Base-by-base conservation (phyloP, 2,329 filamentous ascomycete species). In the Aspergillus arachidicola region DNA sequence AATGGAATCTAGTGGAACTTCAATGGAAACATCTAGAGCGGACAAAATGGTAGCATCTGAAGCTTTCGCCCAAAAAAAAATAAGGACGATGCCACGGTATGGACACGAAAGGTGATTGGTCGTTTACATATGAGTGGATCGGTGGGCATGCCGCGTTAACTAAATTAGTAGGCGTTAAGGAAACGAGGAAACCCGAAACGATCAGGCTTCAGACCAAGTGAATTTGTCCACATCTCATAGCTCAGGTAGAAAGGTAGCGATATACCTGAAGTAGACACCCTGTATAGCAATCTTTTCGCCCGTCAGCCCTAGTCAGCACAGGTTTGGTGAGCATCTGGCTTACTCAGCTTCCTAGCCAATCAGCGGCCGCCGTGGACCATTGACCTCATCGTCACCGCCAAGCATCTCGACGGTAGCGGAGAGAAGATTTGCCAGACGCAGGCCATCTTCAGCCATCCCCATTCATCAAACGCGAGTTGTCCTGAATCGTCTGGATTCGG, bases 341-440 rank as follows among this genome's bases (percentile, higher is more conserved):
- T 69, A 73, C 54, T 72, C 65, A 72, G 54, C 64, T 14, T 4
- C 5, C 16, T 26, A 21, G 19, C 69, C 70, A 73, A 72, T 68
- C 64, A 71, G 51, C 4, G 48, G 16, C 7, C 41, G 53, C 9
- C 11, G 36, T 21, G 7, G 21, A 7, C 6, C 41, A 67, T 70
- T 72, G 72, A 72, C 68, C 67, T 75, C 71, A 75, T 72, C 64
- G 45, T 58, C 60, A 62, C 64, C 61, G 64, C 61, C 62, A 69
- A 64, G 61, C 59, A 61, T 64, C 61, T 67, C 62, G 65, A 67
- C 30, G 55, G 51, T 59, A 61, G 60, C 41, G 38, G 41, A 41
- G 28, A 36, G 41, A 51, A 64, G 63, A 68, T 69, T 68, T 70
- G 53, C 57, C 63, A 45, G 57, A 58, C 63, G 43, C 36, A 51